A percentile compares a stretch with the other conserved stretches of the same genome.
Evolutionary conservation across 352 stramenopile genomes (phyloP).

Genomic region (Thraustochytrium striatum): DNA sequence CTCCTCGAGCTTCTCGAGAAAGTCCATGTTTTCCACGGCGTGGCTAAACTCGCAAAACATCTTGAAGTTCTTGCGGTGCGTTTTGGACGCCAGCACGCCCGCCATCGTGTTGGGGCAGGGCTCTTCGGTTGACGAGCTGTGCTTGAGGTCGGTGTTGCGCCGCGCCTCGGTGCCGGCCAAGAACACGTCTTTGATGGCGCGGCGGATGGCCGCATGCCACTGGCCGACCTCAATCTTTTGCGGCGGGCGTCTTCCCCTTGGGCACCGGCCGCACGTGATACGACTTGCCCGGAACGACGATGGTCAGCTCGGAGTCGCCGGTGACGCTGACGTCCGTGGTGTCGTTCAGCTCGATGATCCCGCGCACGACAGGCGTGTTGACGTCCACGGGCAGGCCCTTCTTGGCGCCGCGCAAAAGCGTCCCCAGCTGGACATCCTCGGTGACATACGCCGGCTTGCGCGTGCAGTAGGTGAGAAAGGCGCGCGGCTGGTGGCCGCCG

Average conservation of each 20-base stretch:
- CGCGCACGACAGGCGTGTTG: slow-evolving; percentile 3
- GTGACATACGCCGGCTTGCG: background rate
- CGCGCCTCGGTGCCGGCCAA: background rate
- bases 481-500: background rate
- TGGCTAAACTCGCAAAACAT: slow-evolving; percentile 32
- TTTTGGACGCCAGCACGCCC: slow-evolving; percentile 1
- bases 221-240: slow-evolving; percentile 15
- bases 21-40: slow-evolving; percentile 21
- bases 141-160: background rate
- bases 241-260: background rate
- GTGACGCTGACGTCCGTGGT: slow-evolving; percentile 25
- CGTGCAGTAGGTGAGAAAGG: slow-evolving; percentile 2
- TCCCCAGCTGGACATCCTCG: background rate
- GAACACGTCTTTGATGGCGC: slow-evolving; percentile 33
- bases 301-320: background rate
- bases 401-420: background rate
- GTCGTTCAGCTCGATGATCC: slow-evolving; percentile 32
- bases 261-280: background rate
- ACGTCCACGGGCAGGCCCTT: background rate
- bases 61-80: slow-evolving; percentile 21
- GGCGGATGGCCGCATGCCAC: slow-evolving; percentile 23
- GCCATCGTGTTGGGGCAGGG: slow-evolving; percentile 8
- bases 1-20: slow-evolving; percentile 45
- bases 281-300: slow-evolving; percentile 37
- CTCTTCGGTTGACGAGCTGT: background rate